phyloP scores from a whole-genome alignment of 108 stramenopile genomes.

The Cyclostephanos invisitatus region DNA sequence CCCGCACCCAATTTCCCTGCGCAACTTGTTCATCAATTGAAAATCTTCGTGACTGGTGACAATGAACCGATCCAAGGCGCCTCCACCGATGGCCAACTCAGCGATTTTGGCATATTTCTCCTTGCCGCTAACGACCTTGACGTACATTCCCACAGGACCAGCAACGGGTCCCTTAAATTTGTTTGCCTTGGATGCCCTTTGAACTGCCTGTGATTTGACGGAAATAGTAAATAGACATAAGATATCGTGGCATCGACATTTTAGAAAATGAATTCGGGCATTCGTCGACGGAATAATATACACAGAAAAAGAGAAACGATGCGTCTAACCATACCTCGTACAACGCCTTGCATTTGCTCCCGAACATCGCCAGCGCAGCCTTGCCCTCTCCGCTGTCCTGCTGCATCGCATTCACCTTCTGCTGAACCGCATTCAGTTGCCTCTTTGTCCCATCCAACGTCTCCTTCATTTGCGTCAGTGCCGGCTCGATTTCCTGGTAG shows the following conservation, averaged over 20 bases:
- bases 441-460: slow-evolving; percentile 27
- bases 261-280: slow-evolving; percentile 17
- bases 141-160: slow-evolving; percentile 79
- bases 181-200: slow-evolving; percentile 37
- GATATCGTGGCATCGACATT: not conserved
- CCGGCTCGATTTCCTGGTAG: slow-evolving; percentile 63
- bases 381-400: slow-evolving; percentile 45
- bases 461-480: slow-evolving; percentile 37
- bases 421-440: slow-evolving; percentile 49
- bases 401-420: slow-evolving; percentile 51
- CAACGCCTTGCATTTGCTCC: slow-evolving; percentile 50
- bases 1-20: slow-evolving; percentile 60
- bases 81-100: slow-evolving; percentile 60
- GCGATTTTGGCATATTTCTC: slow-evolving; percentile 74
- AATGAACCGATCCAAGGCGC: slow-evolving; percentile 72
- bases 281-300: not conserved
- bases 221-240: not conserved
- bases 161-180: slow-evolving; percentile 69
- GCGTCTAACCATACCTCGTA: slow-evolving; percentile 33
- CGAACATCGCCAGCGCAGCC: slow-evolving; percentile 70
- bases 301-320: slow-evolving; percentile 38
- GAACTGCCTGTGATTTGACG: slow-evolving; percentile 20
- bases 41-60: slow-evolving; percentile 70
- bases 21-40: slow-evolving; percentile 55
- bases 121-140: slow-evolving; percentile 80